These are phyloP conservation scores for Neurospora sp. DNA, from an alignment of 495 filamentous ascomycete genomes.

Conservation along the genomic window DNA sequence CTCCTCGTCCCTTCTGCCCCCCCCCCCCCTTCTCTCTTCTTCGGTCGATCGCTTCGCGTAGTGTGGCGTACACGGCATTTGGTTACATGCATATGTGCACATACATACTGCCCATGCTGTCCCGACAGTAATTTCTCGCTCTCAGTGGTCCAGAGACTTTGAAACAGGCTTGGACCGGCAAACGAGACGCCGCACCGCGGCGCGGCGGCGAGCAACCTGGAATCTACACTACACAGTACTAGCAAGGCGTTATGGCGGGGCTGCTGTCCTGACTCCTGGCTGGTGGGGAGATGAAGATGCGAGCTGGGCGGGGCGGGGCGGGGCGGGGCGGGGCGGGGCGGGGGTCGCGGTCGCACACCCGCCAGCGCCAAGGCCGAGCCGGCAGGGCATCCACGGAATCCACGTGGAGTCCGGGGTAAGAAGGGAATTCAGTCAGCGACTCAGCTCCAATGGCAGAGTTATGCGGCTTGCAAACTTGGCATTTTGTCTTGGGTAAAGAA, in stretches of 20 bases:
- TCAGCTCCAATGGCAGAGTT: neutral
- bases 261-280: neutral
- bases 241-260: neutral
- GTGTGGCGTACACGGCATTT: neutral
- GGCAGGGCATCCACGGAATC: neutral
- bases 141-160: neutral
- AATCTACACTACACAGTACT: neutral
- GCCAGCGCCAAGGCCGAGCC: neutral
- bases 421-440: neutral
- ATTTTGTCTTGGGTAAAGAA: neutral
- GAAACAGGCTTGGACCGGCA: neutral
- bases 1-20: neutral
- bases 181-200: neutral
- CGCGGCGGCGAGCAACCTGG: neutral
- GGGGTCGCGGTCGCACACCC: neutral
- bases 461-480: neutral
- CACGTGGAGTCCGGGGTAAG: neutral
- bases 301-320: neutral
- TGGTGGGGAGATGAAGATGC: neutral
- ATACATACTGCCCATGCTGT: neutral
- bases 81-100: neutral
- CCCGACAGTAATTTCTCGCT: neutral
- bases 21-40: too few relatives aligned
- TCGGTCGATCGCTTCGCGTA: neutral
- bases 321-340: neutral